These are phyloP conservation scores for Vaccinium corymbosum DNA, from an alignment of 148 eudicot species.

Conservation along the genomic window DNA sequence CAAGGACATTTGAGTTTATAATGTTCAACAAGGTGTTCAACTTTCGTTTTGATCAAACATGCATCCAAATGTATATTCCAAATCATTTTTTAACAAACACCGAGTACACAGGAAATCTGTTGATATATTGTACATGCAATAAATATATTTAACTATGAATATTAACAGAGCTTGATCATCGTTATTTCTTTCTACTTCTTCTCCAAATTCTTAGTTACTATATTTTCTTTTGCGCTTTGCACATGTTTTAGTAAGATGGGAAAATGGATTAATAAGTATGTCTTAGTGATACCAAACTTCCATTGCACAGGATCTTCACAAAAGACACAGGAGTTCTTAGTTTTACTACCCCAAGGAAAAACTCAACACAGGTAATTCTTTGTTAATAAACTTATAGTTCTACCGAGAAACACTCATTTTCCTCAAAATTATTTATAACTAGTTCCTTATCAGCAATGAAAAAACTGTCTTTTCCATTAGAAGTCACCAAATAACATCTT, in stretches of 20 bases:
- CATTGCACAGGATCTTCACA: neutral
- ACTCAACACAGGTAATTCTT: neutral
- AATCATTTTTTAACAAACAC: neutral
- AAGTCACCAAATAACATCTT: neutral
- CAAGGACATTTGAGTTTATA: neutral
- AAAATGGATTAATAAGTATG: neutral
- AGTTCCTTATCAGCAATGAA: neutral
- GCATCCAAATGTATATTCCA: neutral
- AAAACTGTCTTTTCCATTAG: neutral
- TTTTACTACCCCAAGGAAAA: neutral
- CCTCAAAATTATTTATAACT: neutral
- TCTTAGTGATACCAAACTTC: neutral
- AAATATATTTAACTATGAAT: neutral
- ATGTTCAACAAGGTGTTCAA: neutral
- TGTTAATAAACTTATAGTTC: neutral
- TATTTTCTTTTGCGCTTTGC: neutral
- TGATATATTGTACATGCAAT: neutral
- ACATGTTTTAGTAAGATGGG: neutral
- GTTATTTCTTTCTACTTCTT: neutral
- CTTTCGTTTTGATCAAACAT: neutral
- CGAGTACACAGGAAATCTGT: neutral
- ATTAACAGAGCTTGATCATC: neutral
- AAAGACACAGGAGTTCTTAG: neutral
- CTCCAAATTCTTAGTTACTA: neutral
- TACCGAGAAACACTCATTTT: neutral